Evolutionary conservation across 2,329 filamentous ascomycete species (phyloP), one percentile per base, ranked within the genome.

Genomic region (Passalora sequoiae): DNA sequence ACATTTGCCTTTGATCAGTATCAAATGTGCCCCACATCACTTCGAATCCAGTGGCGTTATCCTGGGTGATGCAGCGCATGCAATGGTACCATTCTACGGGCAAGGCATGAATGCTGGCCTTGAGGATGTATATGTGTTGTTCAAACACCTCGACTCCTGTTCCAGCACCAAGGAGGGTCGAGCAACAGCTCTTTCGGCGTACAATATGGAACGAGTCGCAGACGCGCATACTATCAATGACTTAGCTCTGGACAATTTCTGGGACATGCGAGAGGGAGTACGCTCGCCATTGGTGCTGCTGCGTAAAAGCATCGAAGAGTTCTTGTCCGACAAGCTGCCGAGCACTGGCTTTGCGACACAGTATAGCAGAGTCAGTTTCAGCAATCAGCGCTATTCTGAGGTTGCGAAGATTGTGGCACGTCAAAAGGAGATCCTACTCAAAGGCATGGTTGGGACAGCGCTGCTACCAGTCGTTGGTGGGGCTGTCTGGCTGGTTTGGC

Each of bases 41-140:
- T 88, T 80, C 69, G 73, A 69, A 38, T 80, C 80, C 17, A 84
- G 81, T 0, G 88, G 77, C 22, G 88, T 94, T 47, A 87, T 98
- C 37, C 64, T 98, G 25, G 92, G 92, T 46, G 92, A 98, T 62
- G 89, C 92, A 6, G 89, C 92, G 0, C 92, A 98, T 64, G 92
- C 94, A 44, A 96, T 98, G 83, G 89, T 98, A 0, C 92, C 92
- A 0, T 98, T 98, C 67, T 98, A 97, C 65, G 92, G 92, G 0
- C 92, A 98, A 65, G 92, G 92, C 27, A 94, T 98, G 82, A 98
- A 98, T 60, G 86, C 92, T 0, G 92, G 92, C 0, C 78, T 98
- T 30, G 92, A 98, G 69, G 91, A 96, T 58, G 89, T 98, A 9
- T 81, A 85, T 6, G 81, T 94, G 4, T 77, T 98, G 1, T 98